Evolutionary conservation across 495 filamentous ascomycete genomes (phyloP), one percentile per base, ranked within the genome.

Genomic region (Monascus purpureus): DNA sequence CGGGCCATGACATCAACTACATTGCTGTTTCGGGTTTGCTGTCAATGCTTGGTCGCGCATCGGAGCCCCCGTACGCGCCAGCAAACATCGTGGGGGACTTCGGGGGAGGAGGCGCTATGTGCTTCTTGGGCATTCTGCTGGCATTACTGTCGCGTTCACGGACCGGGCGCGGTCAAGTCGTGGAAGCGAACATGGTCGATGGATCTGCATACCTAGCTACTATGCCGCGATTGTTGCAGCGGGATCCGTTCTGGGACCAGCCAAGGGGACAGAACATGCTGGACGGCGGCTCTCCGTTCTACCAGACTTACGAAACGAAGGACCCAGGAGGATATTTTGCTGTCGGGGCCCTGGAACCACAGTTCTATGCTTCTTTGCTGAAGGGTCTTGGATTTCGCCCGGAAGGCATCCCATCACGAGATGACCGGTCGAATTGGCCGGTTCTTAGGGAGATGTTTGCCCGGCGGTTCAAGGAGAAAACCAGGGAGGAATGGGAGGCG

Each of bases 1-100:
- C 88, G 0, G 87, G 88, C n/a, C 88, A 96, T 43, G 88, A 96
- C 49, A 94, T 96, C 49, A 96, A 96, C 47, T 96, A 94, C 53
- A 75, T 96, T 14, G 81, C 87, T 20, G 82, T 93, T 0, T 81
- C 78, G 1, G 88, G 88, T 0, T 78, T 80, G 0, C 55, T 96
- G 9, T 68, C 65, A 1, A 64, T 92, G 56, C 65, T 96, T 0
- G 88, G 88, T 0, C 62, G 79, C 0, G 55, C 55, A 15, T 68
- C 65, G 2, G 70, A 75, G 38, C 75, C 72, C 29, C 88, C 88
- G 5, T 73, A 77, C 32, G 65, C 86, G 5, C 88, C 88, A 3
- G 74, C 62, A 0, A 96, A 96, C 39, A 65, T 96, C 12, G 55
- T 95, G 0, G 88, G 70, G 0, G 88, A 96, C 46, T 96, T 96